Evolutionary conservation across 495 filamentous ascomycete genomes (phyloP), one percentile per base, ranked within the genome.

Genomic region (Aspergillus funiculosus): DNA sequence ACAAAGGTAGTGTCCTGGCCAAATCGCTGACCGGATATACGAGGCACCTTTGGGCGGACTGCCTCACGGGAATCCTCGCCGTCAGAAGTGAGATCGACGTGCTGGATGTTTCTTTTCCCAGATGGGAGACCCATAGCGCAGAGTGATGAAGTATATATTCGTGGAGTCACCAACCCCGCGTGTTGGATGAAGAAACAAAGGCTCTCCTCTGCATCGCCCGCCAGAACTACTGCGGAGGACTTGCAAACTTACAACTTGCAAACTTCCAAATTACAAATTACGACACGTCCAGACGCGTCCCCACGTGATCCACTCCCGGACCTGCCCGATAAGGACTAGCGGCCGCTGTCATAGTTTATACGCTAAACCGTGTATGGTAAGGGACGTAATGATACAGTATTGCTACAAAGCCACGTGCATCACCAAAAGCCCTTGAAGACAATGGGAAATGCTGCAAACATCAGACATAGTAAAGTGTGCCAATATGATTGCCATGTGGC

Each of bases 361-460:
- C n/a, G n/a, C n/a, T n/a, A n/a, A n/a, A n/a, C n/a, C n/a, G n/a
- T n/a, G n/a, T n/a, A n/a, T n/a, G n/a, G n/a, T n/a, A n/a, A n/a
- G n/a, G n/a, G n/a, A n/a, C n/a, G n/a, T n/a, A n/a, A n/a, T n/a
- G n/a, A n/a, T n/a, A n/a, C n/a, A n/a, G n/a, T n/a, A n/a, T n/a
- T n/a, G n/a, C n/a, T n/a, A n/a, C n/a, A n/a, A n/a, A n/a, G n/a
- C n/a, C n/a, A n/a, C n/a, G n/a, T n/a, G n/a, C n/a, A n/a, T n/a
- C n/a, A n/a, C n/a, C n/a, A n/a, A n/a, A n/a, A n/a, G n/a, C n/a
- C n/a, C n/a, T n/a, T n/a, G n/a, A n/a, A 89, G 31, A 89, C 78
- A 34, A 88, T 79, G 2, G 86, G 86, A 30, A 59, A 59, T 8
- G 83, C 82, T n/a, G 86, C 77, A 62, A 91, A 90, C 40, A 87